Percentiles rank a stretch among this genome's conserved stretches.
phyloP scores from a whole-genome alignment of 352 stramenopile genomes.

The Globisporangium mamillatum region DNA sequence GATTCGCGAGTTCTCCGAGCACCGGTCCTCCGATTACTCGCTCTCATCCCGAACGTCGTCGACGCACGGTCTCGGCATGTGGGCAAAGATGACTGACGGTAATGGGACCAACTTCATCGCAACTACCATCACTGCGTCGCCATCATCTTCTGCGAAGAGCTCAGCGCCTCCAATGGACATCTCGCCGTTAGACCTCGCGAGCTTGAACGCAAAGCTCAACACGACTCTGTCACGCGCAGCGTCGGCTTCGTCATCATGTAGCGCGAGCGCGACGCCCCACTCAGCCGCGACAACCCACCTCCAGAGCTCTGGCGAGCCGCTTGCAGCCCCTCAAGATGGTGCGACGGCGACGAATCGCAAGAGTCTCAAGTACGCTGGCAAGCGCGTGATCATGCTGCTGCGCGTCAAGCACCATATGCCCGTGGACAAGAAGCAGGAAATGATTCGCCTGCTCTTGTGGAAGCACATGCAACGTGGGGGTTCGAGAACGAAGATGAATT shows the following conservation, averaged over 20 bases:
- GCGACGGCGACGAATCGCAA: slow-evolving; percentile 15
- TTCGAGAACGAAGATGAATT: neutral
- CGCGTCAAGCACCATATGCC: slow-evolving; percentile 50
- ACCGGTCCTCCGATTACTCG: slow-evolving; percentile 8
- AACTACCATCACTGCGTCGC: neutral
- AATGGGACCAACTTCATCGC: neutral
- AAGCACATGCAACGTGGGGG: slow-evolving; percentile 26
- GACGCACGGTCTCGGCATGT: slow-evolving; percentile 11
- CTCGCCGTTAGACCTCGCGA: slow-evolving; percentile 13
- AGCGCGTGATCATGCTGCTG: slow-evolving; percentile 67
- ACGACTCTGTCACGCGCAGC: too few relatives aligned
- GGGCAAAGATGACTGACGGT: slow-evolving; percentile 8
- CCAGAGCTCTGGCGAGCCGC: neutral
- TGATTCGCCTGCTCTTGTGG: slow-evolving; percentile 54
- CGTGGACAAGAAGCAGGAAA: slow-evolving; percentile 45
- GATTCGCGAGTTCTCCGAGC: slow-evolving; percentile 14
- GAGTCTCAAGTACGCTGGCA: slow-evolving; percentile 52
- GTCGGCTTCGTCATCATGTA: neutral
- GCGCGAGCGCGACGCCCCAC: neutral
- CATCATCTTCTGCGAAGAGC: neutral
- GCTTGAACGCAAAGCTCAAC: slow-evolving; percentile 3
- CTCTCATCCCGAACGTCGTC: slow-evolving; percentile 15
- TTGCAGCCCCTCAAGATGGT: neutral
- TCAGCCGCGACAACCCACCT: neutral
- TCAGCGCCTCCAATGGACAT: neutral